Evolutionary conservation across 1,284 basidiomycete genomes (phyloP).

Genomic region (Leccinum pallidistipes): DNA sequence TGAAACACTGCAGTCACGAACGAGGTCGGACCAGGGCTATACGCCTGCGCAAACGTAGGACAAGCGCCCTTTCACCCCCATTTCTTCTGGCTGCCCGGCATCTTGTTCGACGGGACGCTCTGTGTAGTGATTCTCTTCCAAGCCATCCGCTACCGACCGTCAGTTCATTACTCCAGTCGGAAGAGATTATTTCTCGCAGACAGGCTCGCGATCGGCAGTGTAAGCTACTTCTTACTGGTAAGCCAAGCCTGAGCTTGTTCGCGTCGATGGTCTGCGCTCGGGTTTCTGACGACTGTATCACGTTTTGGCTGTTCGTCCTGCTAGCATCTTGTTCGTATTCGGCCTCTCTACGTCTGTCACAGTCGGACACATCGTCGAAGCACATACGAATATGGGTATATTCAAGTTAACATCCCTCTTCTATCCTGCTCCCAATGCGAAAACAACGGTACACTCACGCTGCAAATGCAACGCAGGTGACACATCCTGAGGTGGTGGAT

Average conservation of each 20-base stretch:
- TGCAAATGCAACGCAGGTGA: neutral
- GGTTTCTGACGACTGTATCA: neutral
- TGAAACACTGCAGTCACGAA: neutral
- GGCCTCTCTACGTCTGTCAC: neutral
- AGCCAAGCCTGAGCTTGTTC: neutral
- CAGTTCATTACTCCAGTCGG: neutral
- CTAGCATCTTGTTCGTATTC: neutral
- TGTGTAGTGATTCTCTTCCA: neutral
- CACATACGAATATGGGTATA: neutral
- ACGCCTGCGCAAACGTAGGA: neutral
- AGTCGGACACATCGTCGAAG: conserved; percentile 6
- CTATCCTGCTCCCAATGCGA: no score
- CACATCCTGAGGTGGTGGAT: neutral
- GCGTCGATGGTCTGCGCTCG: neutral
- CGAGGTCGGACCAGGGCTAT: neutral
- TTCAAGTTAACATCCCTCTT: neutral
- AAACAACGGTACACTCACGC: neutral
- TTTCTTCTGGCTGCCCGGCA: neutral
- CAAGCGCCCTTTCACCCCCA: neutral
- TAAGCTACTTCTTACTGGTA: neutral
- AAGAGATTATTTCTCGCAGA: neutral
- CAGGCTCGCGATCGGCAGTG: neutral
- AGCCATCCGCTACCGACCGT: neutral
- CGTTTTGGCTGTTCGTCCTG: neutral
- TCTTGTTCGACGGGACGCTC: neutral